These are phyloP conservation scores for Aspergillus amoenus DNA, from an alignment of 2,329 filamentous ascomycete genomes.

Conservation along the genomic window DNA sequence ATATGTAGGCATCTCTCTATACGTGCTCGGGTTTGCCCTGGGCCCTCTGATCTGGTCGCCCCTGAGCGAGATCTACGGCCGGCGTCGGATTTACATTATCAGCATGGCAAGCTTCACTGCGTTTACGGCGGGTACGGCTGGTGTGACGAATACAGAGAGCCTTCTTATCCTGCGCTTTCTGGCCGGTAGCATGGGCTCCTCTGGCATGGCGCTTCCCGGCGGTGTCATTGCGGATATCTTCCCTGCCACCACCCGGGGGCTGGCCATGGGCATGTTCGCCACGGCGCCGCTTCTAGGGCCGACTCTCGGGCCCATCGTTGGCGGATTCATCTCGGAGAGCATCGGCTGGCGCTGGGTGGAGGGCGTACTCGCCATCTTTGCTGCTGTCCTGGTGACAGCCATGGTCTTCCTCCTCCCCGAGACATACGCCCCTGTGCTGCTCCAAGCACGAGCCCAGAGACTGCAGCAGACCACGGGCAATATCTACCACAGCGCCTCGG, in stretches of 20 bases:
- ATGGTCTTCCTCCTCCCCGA: neutral
- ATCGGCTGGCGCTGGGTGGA: conserved; percentile 3
- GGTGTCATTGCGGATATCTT: conserved; percentile 18
- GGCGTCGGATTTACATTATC: neutral
- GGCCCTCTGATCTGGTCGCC: conserved; percentile 11
- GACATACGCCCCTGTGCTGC: neutral
- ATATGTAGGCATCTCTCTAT: conserved; percentile 9
- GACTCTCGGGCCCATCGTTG: neutral
- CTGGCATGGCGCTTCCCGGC: conserved; percentile 11
- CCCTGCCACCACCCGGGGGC: conserved; percentile 5
- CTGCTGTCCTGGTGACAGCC: neutral
- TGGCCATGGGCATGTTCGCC: neutral
- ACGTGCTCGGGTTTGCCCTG: conserved; percentile 11
- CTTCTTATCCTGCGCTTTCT: conserved; percentile 14
- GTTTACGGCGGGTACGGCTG: neutral
- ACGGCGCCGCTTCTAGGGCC: neutral
- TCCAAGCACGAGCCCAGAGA: neutral
- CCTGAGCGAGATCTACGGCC: conserved; percentile 3
- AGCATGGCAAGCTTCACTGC: neutral
- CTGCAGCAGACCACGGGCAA: too few relatives aligned
- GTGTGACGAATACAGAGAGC: conserved; percentile 4
- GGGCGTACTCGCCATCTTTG: neutral
- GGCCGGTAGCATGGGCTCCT: conserved; percentile 12
- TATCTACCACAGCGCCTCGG: neutral
- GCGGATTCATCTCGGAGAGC: neutral